Base-by-base conservation (phyloP, 306 rosid genomes). In the Begonia loranthoides region DNA sequence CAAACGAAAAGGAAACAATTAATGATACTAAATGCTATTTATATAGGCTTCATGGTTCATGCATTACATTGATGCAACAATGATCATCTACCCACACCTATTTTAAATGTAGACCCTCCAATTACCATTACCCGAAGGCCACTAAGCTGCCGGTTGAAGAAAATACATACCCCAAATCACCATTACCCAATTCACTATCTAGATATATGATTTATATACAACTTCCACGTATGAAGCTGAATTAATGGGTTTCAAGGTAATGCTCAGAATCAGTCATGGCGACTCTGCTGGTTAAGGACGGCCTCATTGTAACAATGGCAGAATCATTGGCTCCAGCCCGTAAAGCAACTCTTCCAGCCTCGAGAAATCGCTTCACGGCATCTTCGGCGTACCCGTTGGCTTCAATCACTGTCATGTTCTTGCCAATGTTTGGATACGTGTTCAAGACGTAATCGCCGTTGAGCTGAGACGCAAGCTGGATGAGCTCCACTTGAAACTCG, bases 381-480 rank as follows among this genome's bases (percentile, higher is more conserved):
- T 80, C 97, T 65, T 86, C 94, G 9, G 94, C 97, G 19, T 90
- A 90, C 15, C 15, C 47, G 78, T 90, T 85, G 22, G 94, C 97
- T 64, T 82, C 86, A 45, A 69, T 63, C 36, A 90, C 97, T 4
- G 69, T 85, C 97, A 90, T 78, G 12, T 36, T 70, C 59, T 70
- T 54, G 21, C 97, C 97, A 0, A 85, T 79, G 60, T 90, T 51
- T 4, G 97, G 97, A 62, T 90, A 90, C 0, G 81, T 64, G 7
- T 80, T 74, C 13, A 85, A 87, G 15, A 90, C 70, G 22, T 90
- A 15, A 66, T 90, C 97, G 4, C 97, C 97, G 10, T 73, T 82
- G 45, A 90, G 94, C 80, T 90, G 97, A 52, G 97, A 90, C 15
- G 97, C 95, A 3, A 90, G 90, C 65, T 90, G 97, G 57, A 90